phyloP scores from a whole-genome alignment of 2,329 filamentous ascomycete species.

The Beauveria medogensis region DNA sequence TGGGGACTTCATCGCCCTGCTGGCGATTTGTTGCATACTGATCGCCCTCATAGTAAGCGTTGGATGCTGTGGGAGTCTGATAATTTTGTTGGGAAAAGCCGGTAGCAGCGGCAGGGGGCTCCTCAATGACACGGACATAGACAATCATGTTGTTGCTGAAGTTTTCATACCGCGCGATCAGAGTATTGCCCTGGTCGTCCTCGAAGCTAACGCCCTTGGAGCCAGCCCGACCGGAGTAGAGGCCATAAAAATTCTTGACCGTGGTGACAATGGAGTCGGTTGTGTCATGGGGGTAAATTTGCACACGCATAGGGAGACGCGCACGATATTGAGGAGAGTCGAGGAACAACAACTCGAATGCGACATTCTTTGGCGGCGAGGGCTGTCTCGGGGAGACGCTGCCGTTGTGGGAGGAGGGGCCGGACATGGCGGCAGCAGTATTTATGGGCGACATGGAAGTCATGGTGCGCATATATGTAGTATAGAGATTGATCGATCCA shows the following conservation, averaged over 20 bases:
- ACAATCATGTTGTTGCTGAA: slow-evolving; percentile 87
- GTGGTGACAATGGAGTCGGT: slow-evolving; percentile 97
- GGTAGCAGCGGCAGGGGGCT: slow-evolving; percentile 45
- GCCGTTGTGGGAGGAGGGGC: slow-evolving; percentile 32
- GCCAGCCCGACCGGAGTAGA: slow-evolving; percentile 67
- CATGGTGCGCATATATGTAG: slow-evolving; percentile 28
- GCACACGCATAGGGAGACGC: slow-evolving; percentile 75
- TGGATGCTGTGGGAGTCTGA: slow-evolving; percentile 34
- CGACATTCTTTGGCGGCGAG: slow-evolving; percentile 60
- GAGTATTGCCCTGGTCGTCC: slow-evolving; percentile 76
- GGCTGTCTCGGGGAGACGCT: slow-evolving; percentile 40
- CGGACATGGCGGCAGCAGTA: slow-evolving; percentile 24
- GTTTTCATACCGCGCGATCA: slow-evolving; percentile 96
- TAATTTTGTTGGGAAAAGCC: neutral
- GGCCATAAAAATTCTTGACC: slow-evolving; percentile 97
- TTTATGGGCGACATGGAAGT: slow-evolving; percentile 39
- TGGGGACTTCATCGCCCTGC: slow-evolving; percentile 57
- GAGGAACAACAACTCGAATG: slow-evolving; percentile 67
- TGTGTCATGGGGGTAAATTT: slow-evolving; percentile 91
- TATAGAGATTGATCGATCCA: slow-evolving; percentile 20
- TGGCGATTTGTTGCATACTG: slow-evolving; percentile 37
- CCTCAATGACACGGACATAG: slow-evolving; percentile 77
- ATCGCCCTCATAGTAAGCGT: slow-evolving; percentile 45
- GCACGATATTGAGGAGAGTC: slow-evolving; percentile 61
- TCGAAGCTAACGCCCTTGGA: slow-evolving; percentile 89